These are phyloP conservation scores for Solanum pinnatisectum DNA, from an alignment of 257 asterid species.

Conservation along the genomic window DNA sequence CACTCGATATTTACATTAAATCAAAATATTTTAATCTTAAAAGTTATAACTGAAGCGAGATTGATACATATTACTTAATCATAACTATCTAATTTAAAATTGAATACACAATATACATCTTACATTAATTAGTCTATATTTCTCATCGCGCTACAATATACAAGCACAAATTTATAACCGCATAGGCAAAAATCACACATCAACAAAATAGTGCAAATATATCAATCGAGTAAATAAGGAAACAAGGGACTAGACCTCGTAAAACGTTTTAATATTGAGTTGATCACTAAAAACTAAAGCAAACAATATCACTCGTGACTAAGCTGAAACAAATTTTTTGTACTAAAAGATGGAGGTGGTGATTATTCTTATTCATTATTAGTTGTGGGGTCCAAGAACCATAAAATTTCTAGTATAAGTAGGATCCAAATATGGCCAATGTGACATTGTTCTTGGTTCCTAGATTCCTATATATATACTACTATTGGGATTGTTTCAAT, in stretches of 20 bases:
- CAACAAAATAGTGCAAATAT: neutral
- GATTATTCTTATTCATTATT: neutral
- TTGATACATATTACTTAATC: neutral
- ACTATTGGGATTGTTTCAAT: neutral
- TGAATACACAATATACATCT: neutral
- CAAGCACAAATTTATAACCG: neutral
- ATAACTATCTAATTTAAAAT: neutral
- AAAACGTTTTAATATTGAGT: fast-evolving
- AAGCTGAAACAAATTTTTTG: neutral
- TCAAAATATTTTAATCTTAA: neutral
- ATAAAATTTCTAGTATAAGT: neutral
- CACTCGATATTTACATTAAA: neutral
- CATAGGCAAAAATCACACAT: neutral
- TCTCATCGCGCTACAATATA: neutral
- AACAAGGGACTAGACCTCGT: neutral
- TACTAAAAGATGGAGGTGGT: neutral
- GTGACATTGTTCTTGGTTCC: neutral
- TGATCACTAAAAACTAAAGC: fast-evolving
- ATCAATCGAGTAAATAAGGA: neutral
- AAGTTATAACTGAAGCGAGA: neutral
- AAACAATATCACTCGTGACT: neutral
- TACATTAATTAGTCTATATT: no score
- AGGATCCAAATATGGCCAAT: neutral
- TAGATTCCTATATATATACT: neutral
- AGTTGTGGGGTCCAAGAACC: neutral